Base-by-base conservation (phyloP, 2,329 filamentous ascomycete species). In the Pyricularia sp. region DNA sequence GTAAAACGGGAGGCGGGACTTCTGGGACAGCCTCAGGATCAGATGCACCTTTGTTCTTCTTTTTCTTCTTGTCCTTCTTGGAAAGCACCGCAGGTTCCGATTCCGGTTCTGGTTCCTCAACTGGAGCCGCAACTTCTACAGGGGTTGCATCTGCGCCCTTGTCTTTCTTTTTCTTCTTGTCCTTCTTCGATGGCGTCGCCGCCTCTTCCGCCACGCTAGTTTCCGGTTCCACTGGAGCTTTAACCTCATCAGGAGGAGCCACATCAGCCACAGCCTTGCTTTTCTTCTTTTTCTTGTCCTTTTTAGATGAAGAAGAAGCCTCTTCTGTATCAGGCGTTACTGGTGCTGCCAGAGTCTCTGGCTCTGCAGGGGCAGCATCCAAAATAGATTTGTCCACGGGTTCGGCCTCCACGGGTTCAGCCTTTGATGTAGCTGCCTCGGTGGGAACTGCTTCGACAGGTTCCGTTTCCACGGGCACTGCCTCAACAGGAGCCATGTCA, bases 341-440 rank as follows among this genome's bases (percentile, higher is more conserved):
- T 12, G 59, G 59, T 28, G 59, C 42, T 50, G 14, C n/a, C 17
- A 64, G 10, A 30, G 61, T 31, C 23, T 64, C 61, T 64, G 61
- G 23, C 42, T 50, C 42, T 36, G 33, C 33, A 36, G 33, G 14
- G 14, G 33, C 33, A 3, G 12, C 33, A 36, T 36, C 12, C 12
- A 25, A 25, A 17, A 3, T 20, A 17, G 67, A 67, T 17, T 36
- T 26, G 11, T 25, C 61, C 17, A 31, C 28, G 50, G 33, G 68
- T 11, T 70, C 69, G 12, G 55, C 66, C 12, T 65, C 69, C 12
- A 59, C 42, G 2, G 70, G n/a, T 30, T 72, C 65, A 12, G 70
- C 69, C 63, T 69, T 69, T 11, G 67, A 55, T 4, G 59, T 12
- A n/a, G 50, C 1, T n/a, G 50, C 31, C 30, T 68, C 73, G 23